These are phyloP conservation scores for Globisporangium mamillatum DNA, from an alignment of 352 stramenopile species.

Conservation along the genomic window DNA sequence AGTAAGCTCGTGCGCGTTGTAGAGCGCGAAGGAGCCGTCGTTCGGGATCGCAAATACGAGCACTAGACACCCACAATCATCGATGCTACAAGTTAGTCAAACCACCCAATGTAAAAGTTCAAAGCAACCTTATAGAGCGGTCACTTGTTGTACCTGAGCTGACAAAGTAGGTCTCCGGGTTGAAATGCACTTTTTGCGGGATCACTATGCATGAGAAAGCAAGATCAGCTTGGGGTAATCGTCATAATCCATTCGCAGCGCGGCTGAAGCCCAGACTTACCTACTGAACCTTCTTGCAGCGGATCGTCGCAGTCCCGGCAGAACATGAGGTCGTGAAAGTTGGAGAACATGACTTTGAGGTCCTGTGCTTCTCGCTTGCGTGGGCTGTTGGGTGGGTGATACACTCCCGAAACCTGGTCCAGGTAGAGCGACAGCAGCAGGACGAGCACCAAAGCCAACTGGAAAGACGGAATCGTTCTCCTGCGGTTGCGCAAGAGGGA, in stretches of 20 bases:
- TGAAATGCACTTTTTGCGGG: conserved; percentile 4
- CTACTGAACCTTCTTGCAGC: conserved; percentile 18
- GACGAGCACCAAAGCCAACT: background rate
- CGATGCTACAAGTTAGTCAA: too few relatives aligned
- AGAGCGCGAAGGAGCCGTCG: conserved; percentile 16
- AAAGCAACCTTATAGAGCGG: background rate
- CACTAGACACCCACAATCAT: background rate
- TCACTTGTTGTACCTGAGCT: conserved; percentile 9
- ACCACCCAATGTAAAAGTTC: too few relatives aligned
- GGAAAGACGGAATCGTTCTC: too few relatives aligned
- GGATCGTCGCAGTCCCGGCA: conserved; percentile 24
- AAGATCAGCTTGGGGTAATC: background rate
- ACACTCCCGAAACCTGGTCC: background rate
- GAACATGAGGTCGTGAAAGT: conserved; percentile 25
- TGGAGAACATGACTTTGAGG: conserved; percentile 19
- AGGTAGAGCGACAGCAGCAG: background rate
- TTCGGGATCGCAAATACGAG: conserved; percentile 21
- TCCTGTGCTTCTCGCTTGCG: conserved; percentile 4
- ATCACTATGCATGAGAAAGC: background rate
- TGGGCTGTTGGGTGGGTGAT: background rate
- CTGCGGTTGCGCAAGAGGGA: too few relatives aligned
- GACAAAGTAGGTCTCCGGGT: conserved; percentile 4
- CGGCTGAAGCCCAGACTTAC: conserved; percentile 4
- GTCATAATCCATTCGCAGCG: background rate
- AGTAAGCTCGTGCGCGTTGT: conserved; percentile 17